These are phyloP conservation scores for Pseudohalonectria lignicola DNA, from an alignment of 2,329 filamentous ascomycete genomes.

Conservation along the genomic window DNA sequence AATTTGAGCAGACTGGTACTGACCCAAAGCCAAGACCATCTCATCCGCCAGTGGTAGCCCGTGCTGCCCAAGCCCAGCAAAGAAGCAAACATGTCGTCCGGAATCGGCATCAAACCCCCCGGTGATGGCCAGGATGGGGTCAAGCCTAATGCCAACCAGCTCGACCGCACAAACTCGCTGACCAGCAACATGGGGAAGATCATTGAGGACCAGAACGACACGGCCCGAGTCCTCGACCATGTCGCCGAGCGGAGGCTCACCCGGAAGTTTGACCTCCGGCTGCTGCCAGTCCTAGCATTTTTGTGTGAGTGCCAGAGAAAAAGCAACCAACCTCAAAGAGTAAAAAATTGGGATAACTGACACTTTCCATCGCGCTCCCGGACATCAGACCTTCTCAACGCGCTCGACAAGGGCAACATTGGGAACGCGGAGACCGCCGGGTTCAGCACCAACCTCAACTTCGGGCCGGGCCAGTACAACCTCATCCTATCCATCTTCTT, in stretches of 20 bases:
- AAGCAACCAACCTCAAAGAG: no score
- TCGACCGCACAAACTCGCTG: neutral
- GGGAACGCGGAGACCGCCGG: conserved; percentile 42
- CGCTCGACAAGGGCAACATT: conserved; percentile 26
- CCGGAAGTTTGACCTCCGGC: conserved; percentile 27
- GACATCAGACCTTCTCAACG: conserved; percentile 6
- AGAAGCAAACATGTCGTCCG: no score
- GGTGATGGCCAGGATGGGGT: no score
- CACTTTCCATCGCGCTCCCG: no score
- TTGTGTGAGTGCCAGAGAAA: conserved; percentile 14
- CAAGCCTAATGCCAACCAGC: no score
- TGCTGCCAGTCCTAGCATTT: conserved; percentile 29
- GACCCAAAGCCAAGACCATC: no score
- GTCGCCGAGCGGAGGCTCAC: conserved; percentile 3
- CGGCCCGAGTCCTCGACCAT: conserved; percentile 4
- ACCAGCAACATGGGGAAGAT: conserved; percentile 1
- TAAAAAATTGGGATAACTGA: conserved; percentile 16
- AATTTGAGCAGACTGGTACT: no score
- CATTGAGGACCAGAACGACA: neutral
- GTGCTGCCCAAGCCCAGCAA: no score
- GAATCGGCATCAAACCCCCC: no score
- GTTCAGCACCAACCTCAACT: conserved; percentile 40
- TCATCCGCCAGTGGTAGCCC: no score
- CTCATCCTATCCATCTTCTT: conserved; percentile 61
- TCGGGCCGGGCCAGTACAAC: conserved; percentile 56